phyloP scores from a whole-genome alignment of 805 yeast species.

The Yarrowia hollandica region DNA sequence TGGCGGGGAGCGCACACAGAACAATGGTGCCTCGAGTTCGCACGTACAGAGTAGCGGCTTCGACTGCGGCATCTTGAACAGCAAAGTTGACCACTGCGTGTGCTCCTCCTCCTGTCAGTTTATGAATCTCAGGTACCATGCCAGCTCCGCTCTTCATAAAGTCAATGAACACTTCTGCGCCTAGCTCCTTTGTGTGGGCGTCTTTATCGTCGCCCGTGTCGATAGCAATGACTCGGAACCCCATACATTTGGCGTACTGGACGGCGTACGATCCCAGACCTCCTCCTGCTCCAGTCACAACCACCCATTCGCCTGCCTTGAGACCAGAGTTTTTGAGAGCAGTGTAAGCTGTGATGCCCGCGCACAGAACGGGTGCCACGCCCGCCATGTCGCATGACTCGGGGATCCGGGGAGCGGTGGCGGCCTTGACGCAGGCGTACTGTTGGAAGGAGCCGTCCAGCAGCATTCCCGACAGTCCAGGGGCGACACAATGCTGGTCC shows the following conservation, averaged over 20 bases:
- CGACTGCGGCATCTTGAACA: slow-evolving; percentile 66
- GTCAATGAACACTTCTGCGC: slow-evolving; percentile 66
- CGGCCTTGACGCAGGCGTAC: slow-evolving; percentile 84
- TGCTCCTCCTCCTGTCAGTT: slow-evolving; percentile 69
- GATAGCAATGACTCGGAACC: slow-evolving; percentile 66
- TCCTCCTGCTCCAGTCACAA: slow-evolving; percentile 77
- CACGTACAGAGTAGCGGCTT: slow-evolving; percentile 58
- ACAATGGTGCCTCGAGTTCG: slow-evolving; percentile 70
- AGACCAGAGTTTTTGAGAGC: slow-evolving; percentile 78
- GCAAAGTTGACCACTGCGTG: slow-evolving; percentile 77
- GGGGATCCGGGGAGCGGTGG: slow-evolving; percentile 81
- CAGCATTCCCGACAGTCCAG: slow-evolving; percentile 81
- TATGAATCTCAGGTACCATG: slow-evolving; percentile 53
- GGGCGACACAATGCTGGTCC: slow-evolving; percentile 70
- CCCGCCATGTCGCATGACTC: slow-evolving; percentile 70
- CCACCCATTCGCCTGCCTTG: slow-evolving; percentile 71
- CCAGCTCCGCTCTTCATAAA: slow-evolving; percentile 55
- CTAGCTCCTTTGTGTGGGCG: slow-evolving; percentile 53
- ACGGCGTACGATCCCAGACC: slow-evolving; percentile 74
- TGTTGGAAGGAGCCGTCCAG: slow-evolving; percentile 92
- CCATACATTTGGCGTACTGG: slow-evolving; percentile 78
- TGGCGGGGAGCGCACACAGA: slow-evolving; percentile 76
- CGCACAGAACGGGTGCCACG: slow-evolving; percentile 82
- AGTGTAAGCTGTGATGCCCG: slow-evolving; percentile 89
- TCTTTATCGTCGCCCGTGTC: slow-evolving; percentile 70